Conservation (phyloP, 768 basidiomycete genomes). For the Cyclocybe cylindracea region DNA sequence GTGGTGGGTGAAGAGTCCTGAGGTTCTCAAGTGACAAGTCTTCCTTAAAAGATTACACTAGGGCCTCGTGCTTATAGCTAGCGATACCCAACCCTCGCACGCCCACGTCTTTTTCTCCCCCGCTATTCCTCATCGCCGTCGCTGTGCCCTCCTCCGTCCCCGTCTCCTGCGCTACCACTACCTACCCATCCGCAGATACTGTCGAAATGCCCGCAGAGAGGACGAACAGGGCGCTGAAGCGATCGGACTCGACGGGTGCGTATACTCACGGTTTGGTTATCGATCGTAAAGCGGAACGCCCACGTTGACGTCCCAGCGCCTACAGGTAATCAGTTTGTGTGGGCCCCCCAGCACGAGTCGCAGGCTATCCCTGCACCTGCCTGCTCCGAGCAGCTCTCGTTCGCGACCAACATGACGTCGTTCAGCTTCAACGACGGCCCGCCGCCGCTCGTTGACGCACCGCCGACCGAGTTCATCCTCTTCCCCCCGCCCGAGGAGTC, state of each 20-base stretch:
- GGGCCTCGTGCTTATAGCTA: constrained; percentile 33
- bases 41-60: constrained; percentile 26
- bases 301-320: constrained; percentile 17
- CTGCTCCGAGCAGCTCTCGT: constrained; percentile 16
- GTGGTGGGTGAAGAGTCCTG: constrained; percentile 15
- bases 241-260: constrained; percentile 25
- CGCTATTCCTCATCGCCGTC: constrained; percentile 9
- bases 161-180: neutral
- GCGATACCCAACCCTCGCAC: constrained; percentile 24
- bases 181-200: neutral
- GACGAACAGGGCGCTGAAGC: constrained; percentile 22
- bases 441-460: constrained; percentile 30
- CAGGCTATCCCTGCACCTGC: constrained; percentile 10
- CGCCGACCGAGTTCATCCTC: constrained; percentile 45
- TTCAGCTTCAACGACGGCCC: constrained; percentile 23
- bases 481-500: constrained; percentile 53
- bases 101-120: constrained; percentile 21
- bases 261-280: neutral
- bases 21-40: constrained; percentile 5
- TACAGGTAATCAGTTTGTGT: constrained; percentile 31
- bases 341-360: constrained; percentile 26
- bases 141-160: constrained; percentile 9
- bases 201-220: constrained; percentile 33
- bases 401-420: constrained; percentile 21
- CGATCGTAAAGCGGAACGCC: neutral